Conservation (phyloP, 2,329 filamentous ascomycete genomes). For the Scleromitrula shiraiana region DNA sequence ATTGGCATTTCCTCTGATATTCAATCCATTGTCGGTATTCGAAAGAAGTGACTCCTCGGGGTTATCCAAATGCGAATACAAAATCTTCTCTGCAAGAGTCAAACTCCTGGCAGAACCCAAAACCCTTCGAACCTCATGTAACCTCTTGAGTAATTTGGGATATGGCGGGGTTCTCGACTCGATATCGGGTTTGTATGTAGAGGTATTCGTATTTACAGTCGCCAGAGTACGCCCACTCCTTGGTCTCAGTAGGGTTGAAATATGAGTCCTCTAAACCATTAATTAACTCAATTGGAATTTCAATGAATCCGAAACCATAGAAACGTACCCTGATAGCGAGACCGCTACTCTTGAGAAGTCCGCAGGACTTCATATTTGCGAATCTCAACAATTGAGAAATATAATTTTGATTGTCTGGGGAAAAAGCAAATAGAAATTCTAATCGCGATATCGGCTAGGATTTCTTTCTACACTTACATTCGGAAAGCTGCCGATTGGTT, state of each 20-base stretch:
- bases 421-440: constrained; percentile 1
- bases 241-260: constrained; percentile 13
- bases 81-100: constrained; percentile 94
- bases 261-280: constrained; percentile 15
- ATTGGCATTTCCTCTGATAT: constrained; percentile 81
- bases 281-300: constrained; percentile 21
- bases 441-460: constrained; percentile 8
- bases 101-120: constrained; percentile 56
- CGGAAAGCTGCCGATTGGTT: not conserved
- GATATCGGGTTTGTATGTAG: constrained; percentile 24
- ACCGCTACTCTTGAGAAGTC: constrained; percentile 27
- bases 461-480: constrained; percentile 1
- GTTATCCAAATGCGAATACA: constrained; percentile 91
- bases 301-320: constrained; percentile 1
- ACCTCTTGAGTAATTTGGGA: constrained; percentile 68
- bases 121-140: constrained; percentile 66
- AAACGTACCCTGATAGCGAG: constrained; percentile 27
- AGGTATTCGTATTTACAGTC: constrained; percentile 19
- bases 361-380: constrained; percentile 22
- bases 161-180: constrained; percentile 57
- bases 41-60: constrained; percentile 79
- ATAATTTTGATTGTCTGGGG: not conserved
- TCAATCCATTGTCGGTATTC: constrained; percentile 73
- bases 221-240: constrained; percentile 23
- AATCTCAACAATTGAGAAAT: not conserved